A percentile compares a stretch with the other conserved stretches of the same genome.
phyloP scores from a whole-genome alignment of 1,139 yeast species.

The Taphrina wiesneri region DNA sequence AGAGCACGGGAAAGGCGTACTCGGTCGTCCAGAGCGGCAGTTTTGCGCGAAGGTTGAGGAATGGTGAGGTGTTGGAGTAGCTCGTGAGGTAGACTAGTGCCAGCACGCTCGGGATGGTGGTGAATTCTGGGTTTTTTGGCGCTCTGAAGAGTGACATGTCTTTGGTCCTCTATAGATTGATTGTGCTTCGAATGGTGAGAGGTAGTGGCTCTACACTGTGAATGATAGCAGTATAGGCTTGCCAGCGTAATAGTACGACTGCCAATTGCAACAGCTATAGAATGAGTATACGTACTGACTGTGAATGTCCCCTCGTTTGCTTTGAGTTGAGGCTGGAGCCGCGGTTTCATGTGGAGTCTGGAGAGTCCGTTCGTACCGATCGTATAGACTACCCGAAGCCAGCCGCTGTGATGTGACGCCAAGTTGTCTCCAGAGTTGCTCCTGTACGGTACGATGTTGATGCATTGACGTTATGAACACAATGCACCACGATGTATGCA shows the following conservation, averaged over 20 bases:
- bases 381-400: not conserved
- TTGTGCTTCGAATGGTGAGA: too few relatives aligned
- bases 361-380: not conserved
- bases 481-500: too few relatives aligned
- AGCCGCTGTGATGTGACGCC: slow-evolving; percentile 3
- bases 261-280: too few relatives aligned
- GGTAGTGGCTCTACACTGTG: too few relatives aligned
- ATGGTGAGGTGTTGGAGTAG: slow-evolving; percentile 2
- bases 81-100: slow-evolving; percentile 5
- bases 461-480: too few relatives aligned
- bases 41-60: slow-evolving; percentile 13
- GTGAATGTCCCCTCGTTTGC: not conserved
- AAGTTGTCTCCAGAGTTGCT: not conserved
- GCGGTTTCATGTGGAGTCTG: not conserved
- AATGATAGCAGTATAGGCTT: too few relatives aligned
- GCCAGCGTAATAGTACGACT: too few relatives aligned
- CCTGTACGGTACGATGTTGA: too few relatives aligned
- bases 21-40: slow-evolving; percentile 18
- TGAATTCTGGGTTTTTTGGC: slow-evolving; percentile 1
- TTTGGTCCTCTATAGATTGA: too few relatives aligned
- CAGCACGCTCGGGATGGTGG: not conserved
- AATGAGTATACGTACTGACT: too few relatives aligned
- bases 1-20: slow-evolving; percentile 6
- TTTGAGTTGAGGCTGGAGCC: not conserved
- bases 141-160: slow-evolving; percentile 21